Evolutionary conservation across 805 yeast species (phyloP).

Genomic region (Blastobotrys peoriensis): DNA sequence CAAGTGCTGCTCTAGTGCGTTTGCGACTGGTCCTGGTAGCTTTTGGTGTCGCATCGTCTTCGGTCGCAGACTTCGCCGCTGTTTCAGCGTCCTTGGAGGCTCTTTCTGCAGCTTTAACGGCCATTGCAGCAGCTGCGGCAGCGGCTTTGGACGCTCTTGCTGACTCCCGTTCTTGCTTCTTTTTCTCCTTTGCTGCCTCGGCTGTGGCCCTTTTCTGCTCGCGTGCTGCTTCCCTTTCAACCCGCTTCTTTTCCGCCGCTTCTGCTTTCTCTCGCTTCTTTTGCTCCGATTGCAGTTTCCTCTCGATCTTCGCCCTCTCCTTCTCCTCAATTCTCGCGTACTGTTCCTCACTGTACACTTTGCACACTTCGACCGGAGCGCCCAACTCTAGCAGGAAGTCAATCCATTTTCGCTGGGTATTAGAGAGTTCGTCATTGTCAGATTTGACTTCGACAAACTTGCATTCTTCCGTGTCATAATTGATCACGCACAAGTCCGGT

Average conservation of each 20-base stretch:
- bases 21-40: too few species aligned
- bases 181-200: slow-evolving; percentile 15
- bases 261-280: slow-evolving; percentile 12
- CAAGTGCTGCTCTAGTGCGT: too few species aligned
- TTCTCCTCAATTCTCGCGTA: background rate
- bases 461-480: slow-evolving; percentile 12
- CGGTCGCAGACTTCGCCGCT: too few species aligned
- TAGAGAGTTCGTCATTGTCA: slow-evolving; percentile 33
- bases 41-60: too few species aligned
- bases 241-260: slow-evolving; percentile 16
- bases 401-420: slow-evolving; percentile 34
- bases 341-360: slow-evolving; percentile 11
- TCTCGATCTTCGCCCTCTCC: background rate
- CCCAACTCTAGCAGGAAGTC: slow-evolving; percentile 25
- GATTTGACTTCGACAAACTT: slow-evolving; percentile 34
- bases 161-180: too few species aligned
- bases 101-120: too few species aligned
- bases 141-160: too few species aligned
- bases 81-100: too few species aligned
- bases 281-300: slow-evolving; percentile 4
- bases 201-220: slow-evolving; percentile 13
- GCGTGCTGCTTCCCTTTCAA: slow-evolving; percentile 22
- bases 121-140: too few species aligned
- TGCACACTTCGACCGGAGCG: slow-evolving; percentile 30
- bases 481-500: slow-evolving; percentile 31